Conservation (phyloP, 108 stramenopile genomes). For the Skeletonema grethae region DNA sequence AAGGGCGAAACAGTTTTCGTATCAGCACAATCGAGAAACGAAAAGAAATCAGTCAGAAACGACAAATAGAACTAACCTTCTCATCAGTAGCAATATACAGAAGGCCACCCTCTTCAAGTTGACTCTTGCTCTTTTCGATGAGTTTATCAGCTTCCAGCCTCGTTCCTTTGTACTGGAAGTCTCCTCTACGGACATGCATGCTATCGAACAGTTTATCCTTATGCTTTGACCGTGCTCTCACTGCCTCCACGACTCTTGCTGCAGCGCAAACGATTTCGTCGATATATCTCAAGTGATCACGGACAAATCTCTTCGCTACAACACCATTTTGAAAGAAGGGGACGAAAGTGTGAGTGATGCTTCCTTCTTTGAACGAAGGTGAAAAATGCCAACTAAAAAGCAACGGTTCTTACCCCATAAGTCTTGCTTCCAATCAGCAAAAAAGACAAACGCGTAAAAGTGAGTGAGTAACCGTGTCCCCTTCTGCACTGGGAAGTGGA, state of each 20-base stretch:
- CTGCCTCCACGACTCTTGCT: slow-evolving; percentile 64
- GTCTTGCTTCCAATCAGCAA: slow-evolving; percentile 80
- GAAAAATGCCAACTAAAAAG: no score
- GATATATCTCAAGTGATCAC: slow-evolving; percentile 72
- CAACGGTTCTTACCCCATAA: slow-evolving; percentile 62
- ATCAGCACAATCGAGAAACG: not conserved
- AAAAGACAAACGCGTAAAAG: slow-evolving; percentile 88
- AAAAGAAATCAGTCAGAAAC: not conserved
- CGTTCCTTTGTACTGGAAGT: slow-evolving; percentile 52
- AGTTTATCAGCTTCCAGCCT: slow-evolving; percentile 45
- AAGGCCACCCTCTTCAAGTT: slow-evolving; percentile 44
- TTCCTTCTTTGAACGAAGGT: not conserved
- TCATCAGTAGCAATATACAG: slow-evolving; percentile 67
- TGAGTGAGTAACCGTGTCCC: slow-evolving; percentile 70
- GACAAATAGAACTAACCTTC: slow-evolving; percentile 13
- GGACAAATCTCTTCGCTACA: slow-evolving; percentile 53
- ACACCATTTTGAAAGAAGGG: slow-evolving; percentile 78
- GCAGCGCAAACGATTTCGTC: slow-evolving; percentile 86
- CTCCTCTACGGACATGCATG: slow-evolving; percentile 87
- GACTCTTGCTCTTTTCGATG: slow-evolving; percentile 32
- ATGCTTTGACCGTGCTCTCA: slow-evolving; percentile 46
- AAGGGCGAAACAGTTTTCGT: not conserved
- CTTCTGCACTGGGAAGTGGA: slow-evolving; percentile 66
- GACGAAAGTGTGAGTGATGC: slow-evolving; percentile 76
- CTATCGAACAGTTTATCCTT: slow-evolving; percentile 66